Percentiles rank a stretch among this genome's conserved stretches.
phyloP scores from a whole-genome alignment of 2,329 filamentous ascomycete species.

The Hypocreales sp. region DNA sequence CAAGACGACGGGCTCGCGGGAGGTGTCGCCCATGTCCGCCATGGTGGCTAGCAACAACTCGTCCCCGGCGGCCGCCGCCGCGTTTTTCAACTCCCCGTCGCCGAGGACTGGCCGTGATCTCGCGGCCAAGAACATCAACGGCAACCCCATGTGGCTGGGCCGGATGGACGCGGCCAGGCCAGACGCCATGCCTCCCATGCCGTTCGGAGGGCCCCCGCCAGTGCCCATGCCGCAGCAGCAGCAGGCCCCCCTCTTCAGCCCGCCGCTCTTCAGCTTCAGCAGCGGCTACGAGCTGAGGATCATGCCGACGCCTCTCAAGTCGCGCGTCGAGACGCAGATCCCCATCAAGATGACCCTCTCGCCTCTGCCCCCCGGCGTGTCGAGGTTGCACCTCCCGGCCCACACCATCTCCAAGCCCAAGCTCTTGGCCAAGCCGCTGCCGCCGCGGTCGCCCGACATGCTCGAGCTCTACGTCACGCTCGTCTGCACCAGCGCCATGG shows the following conservation, averaged over 20 bases:
- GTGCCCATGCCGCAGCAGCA: slow-evolving; percentile 13
- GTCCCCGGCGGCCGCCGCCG: slow-evolving; percentile 25
- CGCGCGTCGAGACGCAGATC: slow-evolving; percentile 92
- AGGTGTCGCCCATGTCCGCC: slow-evolving; percentile 37
- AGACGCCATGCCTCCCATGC: slow-evolving; percentile 10
- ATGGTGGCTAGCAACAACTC: slow-evolving; percentile 35
- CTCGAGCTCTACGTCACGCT: slow-evolving; percentile 68
- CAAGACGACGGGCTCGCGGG: slow-evolving; percentile 31
- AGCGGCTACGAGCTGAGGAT: slow-evolving; percentile 35
- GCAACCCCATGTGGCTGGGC: slow-evolving; percentile 20
- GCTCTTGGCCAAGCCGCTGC: slow-evolving; percentile 58
- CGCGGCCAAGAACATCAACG: slow-evolving; percentile 14
- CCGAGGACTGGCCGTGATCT: slow-evolving; percentile 25
- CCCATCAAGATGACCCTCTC: slow-evolving; percentile 69
- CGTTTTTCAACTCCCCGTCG: slow-evolving; percentile 31
- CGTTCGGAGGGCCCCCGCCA: slow-evolving; percentile 11
- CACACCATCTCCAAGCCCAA: slow-evolving; percentile 94
- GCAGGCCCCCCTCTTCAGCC: slow-evolving; percentile 12
- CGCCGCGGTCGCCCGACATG: slow-evolving; percentile 53
- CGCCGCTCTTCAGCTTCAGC: slow-evolving; percentile 14
- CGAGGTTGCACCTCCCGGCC: slow-evolving; percentile 70
- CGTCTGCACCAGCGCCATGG: slow-evolving; percentile 87
- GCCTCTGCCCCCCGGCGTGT: slow-evolving; percentile 58
- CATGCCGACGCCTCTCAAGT: slow-evolving; percentile 60
- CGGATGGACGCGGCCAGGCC: slow-evolving; percentile 11